These are phyloP conservation scores for Podospora pseudopauciseta DNA, from an alignment of 495 filamentous ascomycete genomes.

Conservation along the genomic window DNA sequence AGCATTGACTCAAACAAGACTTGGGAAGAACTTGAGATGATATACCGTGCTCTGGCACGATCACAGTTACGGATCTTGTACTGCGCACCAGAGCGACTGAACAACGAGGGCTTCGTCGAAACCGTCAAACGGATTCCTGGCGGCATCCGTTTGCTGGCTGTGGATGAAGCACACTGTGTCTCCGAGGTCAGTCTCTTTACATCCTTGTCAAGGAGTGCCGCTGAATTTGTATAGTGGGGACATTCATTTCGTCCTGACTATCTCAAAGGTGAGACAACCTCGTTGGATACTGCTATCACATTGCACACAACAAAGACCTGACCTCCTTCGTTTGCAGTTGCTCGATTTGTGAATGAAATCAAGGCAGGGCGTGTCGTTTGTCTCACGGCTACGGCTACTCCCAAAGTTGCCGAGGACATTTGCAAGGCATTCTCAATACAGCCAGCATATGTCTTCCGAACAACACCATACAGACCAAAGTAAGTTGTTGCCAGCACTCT, in stretches of 20 bases:
- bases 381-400: slow-evolving; percentile 57
- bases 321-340: slow-evolving; percentile 35
- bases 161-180: slow-evolving; percentile 60
- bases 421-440: slow-evolving; percentile 49
- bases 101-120: slow-evolving; percentile 56
- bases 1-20: slow-evolving; percentile 52
- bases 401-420: slow-evolving; percentile 52
- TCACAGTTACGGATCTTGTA: slow-evolving; percentile 52
- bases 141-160: slow-evolving; percentile 54
- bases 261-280: slow-evolving; percentile 36
- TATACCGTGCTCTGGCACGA: slow-evolving; percentile 41
- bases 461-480: slow-evolving; percentile 56
- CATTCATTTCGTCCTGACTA: slow-evolving; percentile 59
- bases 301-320: not conserved
- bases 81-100: slow-evolving; percentile 56
- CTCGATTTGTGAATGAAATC: slow-evolving; percentile 55
- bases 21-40: slow-evolving; percentile 43
- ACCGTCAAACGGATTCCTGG: slow-evolving; percentile 48
- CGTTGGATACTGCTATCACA: not conserved
- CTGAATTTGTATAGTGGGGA: slow-evolving; percentile 44
- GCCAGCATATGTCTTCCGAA: slow-evolving; percentile 47
- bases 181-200: slow-evolving; percentile 34
- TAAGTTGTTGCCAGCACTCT: not conserved
- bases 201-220: not conserved
- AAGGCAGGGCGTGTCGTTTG: slow-evolving; percentile 56